Conservation (phyloP, 2,329 filamentous ascomycete species). For the Clonostachys solani region DNA sequence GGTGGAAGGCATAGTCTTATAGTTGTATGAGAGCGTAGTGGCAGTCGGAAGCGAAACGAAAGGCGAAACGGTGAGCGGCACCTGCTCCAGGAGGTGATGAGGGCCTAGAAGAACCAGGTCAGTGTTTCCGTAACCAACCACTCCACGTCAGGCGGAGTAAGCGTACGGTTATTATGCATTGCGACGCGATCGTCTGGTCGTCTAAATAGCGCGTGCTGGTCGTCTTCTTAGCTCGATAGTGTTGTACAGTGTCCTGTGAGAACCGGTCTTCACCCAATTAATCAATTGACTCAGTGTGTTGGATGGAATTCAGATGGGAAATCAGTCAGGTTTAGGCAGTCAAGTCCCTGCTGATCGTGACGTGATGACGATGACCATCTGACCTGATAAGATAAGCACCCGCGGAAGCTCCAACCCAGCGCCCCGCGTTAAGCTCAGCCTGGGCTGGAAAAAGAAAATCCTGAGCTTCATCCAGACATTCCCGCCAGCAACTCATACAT, state of each 20-base stretch:
- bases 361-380: too few relatives aligned
- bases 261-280: too few relatives aligned
- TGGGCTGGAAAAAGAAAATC: background rate
- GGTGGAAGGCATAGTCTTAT: slow-evolving; percentile 83
- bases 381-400: slow-evolving; percentile 6
- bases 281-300: too few relatives aligned
- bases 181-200: background rate
- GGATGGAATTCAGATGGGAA: too few relatives aligned
- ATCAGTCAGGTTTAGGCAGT: too few relatives aligned
- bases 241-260: too few relatives aligned
- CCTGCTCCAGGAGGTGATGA: slow-evolving; percentile 85
- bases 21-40: slow-evolving; percentile 91
- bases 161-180: slow-evolving; percentile 12
- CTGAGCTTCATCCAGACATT: background rate
- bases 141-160: too few relatives aligned
- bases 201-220: too few relatives aligned
- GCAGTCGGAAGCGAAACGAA: slow-evolving; percentile 88
- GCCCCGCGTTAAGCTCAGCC: slow-evolving; percentile 6
- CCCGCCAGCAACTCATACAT: background rate
- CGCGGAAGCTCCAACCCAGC: slow-evolving; percentile 8
- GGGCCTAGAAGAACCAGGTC: slow-evolving; percentile 47
- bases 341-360: too few relatives aligned
- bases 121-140: background rate
- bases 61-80: slow-evolving; percentile 89
- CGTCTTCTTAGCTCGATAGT: too few relatives aligned